Base-by-base conservation (phyloP, 805 yeast species). In the Lachancea waltii region DNA sequence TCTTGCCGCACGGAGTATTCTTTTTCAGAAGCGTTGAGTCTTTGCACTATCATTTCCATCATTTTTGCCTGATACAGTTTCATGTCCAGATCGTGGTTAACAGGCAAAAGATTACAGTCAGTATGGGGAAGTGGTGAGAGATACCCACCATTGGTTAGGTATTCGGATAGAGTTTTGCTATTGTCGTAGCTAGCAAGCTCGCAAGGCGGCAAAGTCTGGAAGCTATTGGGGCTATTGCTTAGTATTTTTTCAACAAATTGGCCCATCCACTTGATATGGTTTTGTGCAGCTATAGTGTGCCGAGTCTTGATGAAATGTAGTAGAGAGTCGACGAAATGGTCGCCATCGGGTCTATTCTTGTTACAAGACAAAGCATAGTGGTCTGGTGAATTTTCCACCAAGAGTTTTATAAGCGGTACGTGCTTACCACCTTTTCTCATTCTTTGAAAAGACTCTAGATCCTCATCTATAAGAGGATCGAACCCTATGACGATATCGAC, bases 401-500 rank as follows among this genome's bases (percentile, higher is more conserved):
- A 42, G 7, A 75, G 60, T 48, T 70, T 73, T 5, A 75, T 48
- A 17, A 74, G 53, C 2, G 79, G 79, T 1, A 69, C 56, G 17
- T 38, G 32, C 9, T 49, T 24, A 16, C 47, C 43, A 46, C 36
- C 24, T 23, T 14, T 33, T 38, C 63, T 49, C 18, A 60, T 34
- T 17, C 42, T 48, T 11, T 48, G 52, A 18, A 67, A 44, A 16
- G 61, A 58, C 5, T 56, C 58, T 25, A 61, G 48, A 13, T 48
- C 38, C 20, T 58, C 62, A 33, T 63, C 58, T 21, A 70, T 29
- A 29, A 51, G 33, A 4, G 73, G 64, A 53, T 75, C 79, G 43
- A 75, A 64, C n/a, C 77, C 65, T 1, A 75, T 51, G 18, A 75
- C 65, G 24, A 66, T 50, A 44, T 73, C 71, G 35, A 72, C 52